Evolutionary conservation across 2,329 filamentous ascomycete genomes (phyloP), one percentile per base, ranked within the genome.

Genomic region (Neofusicoccum cordaticola): DNA sequence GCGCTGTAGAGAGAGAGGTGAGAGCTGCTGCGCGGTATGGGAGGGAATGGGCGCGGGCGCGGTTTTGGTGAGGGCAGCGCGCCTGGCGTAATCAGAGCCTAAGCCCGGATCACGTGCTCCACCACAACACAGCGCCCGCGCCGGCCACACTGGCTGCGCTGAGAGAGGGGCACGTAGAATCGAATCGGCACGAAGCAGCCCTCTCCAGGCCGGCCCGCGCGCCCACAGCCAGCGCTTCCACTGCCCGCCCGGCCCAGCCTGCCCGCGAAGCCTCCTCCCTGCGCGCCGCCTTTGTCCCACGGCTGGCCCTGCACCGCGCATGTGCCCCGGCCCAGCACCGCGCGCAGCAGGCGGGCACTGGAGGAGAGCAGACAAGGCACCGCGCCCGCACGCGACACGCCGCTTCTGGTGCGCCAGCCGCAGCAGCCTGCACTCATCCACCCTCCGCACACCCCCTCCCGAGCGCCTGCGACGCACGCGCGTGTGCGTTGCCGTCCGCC

Each of bases 1-100:
- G 50, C 51, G 62, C 62, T 57, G 50, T 42, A 44, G 31, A 56
- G 60, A 64, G 62, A 57, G 62, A 57, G 50, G 61, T 53, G 47
- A 35, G 60, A 60, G 56, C 56, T 34, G 56, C 56, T 45, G 56
- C 56, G 42, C 56, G 42, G 52, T 58, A 58, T 60, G 42, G 35
- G 45, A 51, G 58, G 37, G 17, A 27, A 22, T 27, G 44, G 47
- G 44, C 34, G 58, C 44, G 34, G 34, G 58, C 41, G 41, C 39
- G 57, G 44, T 61, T 61, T 61, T 61, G 44, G 42, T 61, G 57
- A 61, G 57, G 39, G 42, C 27, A 19, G 39, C 57, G 8, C 22
- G 57, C 58, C 57, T 47, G 44, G 34, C 58, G 58, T 62, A 48
- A 62, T 48, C 44, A 61, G 27, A 62, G 58, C 58, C 58, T 60